Base-by-base conservation (phyloP, 495 filamentous ascomycete species). In the Glonium stellatum region DNA sequence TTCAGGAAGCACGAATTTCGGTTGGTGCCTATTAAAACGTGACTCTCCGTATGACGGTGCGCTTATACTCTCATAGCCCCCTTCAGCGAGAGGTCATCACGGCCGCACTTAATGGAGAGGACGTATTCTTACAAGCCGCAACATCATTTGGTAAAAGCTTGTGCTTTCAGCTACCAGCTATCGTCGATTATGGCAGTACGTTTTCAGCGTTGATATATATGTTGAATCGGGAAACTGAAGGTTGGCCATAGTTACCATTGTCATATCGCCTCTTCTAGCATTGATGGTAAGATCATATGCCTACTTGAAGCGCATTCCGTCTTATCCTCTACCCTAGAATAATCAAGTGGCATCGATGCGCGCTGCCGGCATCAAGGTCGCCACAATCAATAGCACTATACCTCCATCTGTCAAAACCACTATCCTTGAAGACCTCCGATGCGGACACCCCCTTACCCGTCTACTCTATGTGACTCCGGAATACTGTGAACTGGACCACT, bases 101-200 rank as follows among this genome's bases (percentile, higher is more conserved):
- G 23, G 86, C 89, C 27, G 85, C 88, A 3, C 78, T 97, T 18
- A 84, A 88, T 50, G 87, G 89, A 18, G 77, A 92, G 47, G 92
- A 97, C 86, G 86, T 97, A 25, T 97, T 95, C 69, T 80, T 97
- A 1, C 92, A 96, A 71, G 92, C 92, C 36, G 92, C 91, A n/a
- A 97, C 92, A 3, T 93, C 89, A 0, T 96, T 95, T 69, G 92
- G 92, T 13, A 97, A 97, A 72, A 95, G 89, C 68, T 70, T 97
- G 22, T 97, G 92, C 73, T 97, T 92, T 65, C 92, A 97, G 66
- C 78, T 97, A 2, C 92, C 92, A 3, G 92, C 92, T 4, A 82
- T 97, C 34, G 84, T 95, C 21, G 87, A 89, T 61, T 84, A 84
- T 77, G 91, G 91, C 56, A 89, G 88, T 91, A 74, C 63, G 84